Evolutionary conservation across 2,329 filamentous ascomycete genomes (phyloP), one percentile per base, ranked within the genome.

Genomic region (Penicillium sclerotigenum): DNA sequence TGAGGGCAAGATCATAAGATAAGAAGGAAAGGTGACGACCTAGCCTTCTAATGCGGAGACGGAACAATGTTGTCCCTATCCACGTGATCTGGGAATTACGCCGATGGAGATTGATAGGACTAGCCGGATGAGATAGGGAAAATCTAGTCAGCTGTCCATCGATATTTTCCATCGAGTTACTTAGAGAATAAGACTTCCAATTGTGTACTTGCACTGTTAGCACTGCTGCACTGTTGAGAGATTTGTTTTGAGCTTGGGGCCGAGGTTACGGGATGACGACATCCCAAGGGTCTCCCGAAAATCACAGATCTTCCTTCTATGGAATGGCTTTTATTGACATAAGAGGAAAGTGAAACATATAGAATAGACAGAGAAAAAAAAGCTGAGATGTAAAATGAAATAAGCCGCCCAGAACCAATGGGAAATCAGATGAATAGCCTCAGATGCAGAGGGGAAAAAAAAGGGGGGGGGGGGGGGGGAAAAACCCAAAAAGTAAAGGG

Each of bases 11-110:
- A 54, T 3, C 16, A 42, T 41, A 26, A 50, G 57, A 58, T 45
- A 43, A 59, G 56, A 52, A 50, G 45, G 43, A 50, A 56, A 51
- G 47, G 37, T 43, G 24, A 48, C 9, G 52, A 64, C 54, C 58
- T 63, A 58, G 47, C 58, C 56, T 60, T 57, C 46, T 51, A 56
- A 62, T 63, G 61, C 61, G 60, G 62, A 65, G 59, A 59, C 54
- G 62, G 58, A 64, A 59, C 51, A 65, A 60, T 49, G 42, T 59
- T 58, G 24, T 16, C 38, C 63, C 62, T 47, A 20, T n/a, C 1
- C 63, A 65, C 59, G 59, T 65, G 63, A 63, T 13, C 2, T 10
- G 4, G 1, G 2, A 11, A 8, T 34, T 5, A n/a, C 7, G 5
- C 6, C 1, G 28, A 14, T 33, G 46, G 6, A 26, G 10, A 28